A percentile compares a stretch with the other conserved stretches of the same genome.
phyloP scores from a whole-genome alignment of 345 rosid species.

The Adansonia digitata region DNA sequence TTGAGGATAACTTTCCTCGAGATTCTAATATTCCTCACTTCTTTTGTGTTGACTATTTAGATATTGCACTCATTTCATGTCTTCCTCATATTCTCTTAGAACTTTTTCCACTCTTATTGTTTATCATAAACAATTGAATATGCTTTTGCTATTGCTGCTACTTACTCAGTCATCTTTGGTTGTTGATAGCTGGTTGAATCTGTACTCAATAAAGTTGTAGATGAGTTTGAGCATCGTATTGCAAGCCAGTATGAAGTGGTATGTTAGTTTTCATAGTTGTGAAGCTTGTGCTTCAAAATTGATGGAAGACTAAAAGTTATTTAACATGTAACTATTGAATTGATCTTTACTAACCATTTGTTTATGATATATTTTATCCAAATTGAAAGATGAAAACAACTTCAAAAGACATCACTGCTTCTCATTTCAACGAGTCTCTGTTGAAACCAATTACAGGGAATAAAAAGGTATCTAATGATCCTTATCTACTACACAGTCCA shows the following conservation, averaged over 20 bases:
- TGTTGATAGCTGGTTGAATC: constrained; percentile 77
- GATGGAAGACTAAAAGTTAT: constrained; percentile 2
- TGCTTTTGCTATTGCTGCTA: constrained; percentile 10
- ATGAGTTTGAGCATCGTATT: constrained; percentile 85
- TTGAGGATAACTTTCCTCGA: neutral
- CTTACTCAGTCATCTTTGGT: constrained; percentile 20
- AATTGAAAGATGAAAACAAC: constrained; percentile 40
- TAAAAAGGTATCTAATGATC: constrained; percentile 45
- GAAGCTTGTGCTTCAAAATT: constrained; percentile 1
- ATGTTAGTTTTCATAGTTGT: constrained; percentile 21
- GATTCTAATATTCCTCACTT: neutral
- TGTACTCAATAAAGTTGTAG: constrained; percentile 68
- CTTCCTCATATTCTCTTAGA: neutral
- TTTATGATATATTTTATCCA: constrained; percentile 10
- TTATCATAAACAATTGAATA: neutral
- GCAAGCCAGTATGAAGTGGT: constrained; percentile 63
- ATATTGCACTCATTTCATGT: neutral
- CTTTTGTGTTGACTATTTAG: neutral
- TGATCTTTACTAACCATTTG: neutral
- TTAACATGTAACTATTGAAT: neutral
- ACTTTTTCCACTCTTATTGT: neutral
- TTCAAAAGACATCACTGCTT: constrained; percentile 36
- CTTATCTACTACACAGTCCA: constrained; percentile 12
- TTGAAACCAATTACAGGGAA: constrained; percentile 38
- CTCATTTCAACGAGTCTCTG: constrained; percentile 38